These are phyloP conservation scores for Pueraria montana DNA, from an alignment of 306 rosid species.

Conservation along the genomic window DNA sequence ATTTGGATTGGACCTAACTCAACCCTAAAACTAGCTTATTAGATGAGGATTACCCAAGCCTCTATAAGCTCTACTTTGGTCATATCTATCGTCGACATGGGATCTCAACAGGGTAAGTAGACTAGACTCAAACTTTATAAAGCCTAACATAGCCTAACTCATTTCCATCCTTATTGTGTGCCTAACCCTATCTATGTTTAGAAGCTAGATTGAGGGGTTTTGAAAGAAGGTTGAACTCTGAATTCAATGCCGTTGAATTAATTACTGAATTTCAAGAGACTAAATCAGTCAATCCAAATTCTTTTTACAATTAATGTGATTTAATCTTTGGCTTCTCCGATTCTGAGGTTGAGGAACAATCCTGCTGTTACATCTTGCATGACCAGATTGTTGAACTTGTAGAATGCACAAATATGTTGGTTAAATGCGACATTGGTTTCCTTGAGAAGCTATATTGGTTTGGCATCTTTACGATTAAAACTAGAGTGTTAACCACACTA, in stretches of 20 bases:
- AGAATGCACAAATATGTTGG: conserved; percentile 3
- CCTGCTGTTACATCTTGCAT: not conserved
- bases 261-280: not conserved
- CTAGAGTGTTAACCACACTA: not conserved
- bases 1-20: not conserved
- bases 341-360: not conserved
- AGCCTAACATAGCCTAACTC: not conserved
- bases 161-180: not conserved
- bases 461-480: conserved; percentile 13
- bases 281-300: not conserved
- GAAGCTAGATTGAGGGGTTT: not conserved
- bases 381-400: conserved; percentile 14
- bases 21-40: too few species aligned
- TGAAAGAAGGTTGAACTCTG: not conserved
- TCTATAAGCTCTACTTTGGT: not conserved
- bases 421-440: not conserved
- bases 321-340: not conserved
- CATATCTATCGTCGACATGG: not conserved
- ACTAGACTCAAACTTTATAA: not conserved
- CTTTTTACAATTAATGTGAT: not conserved
- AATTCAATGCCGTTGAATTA: not conserved
- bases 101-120: not conserved
- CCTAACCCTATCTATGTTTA: not conserved
- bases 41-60: not conserved
- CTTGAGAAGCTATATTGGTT: not conserved